Evolutionary conservation across 495 filamentous ascomycete genomes (phyloP), one percentile per base, ranked within the genome.

Genomic region (Gamarada debralockiae): DNA sequence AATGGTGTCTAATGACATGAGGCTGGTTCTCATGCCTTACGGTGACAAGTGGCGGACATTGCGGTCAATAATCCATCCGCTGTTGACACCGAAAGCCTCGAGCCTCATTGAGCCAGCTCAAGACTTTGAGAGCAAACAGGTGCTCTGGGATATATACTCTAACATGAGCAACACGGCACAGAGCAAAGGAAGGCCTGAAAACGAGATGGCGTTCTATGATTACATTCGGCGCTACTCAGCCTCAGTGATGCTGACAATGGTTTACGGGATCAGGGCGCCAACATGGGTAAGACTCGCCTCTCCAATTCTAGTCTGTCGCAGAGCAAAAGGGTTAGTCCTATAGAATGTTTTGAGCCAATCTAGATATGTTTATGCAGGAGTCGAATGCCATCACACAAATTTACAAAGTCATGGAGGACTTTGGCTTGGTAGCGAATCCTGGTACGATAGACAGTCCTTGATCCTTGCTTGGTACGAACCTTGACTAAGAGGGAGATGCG

Each of bases 11-110:
- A 12, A 27, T 33, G 45, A 21, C n/a, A 48, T 17, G 13, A 6
- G 70, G 1, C 63, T 76, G 39, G 61, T 65, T 13, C 68, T 67
- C 1, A 71, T 77, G 70, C 64, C 73, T 1, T 75, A 78, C 49
- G 70, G 70, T 10, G 56, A 65, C 10, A 55, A 70, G 24, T 78
- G 73, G 73, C 65, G 69, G 9, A 58, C 63, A 3, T 63, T 57
- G 4, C 65, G 72, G 14, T 58, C 64, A 22, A 58, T 71, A 12
- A 62, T 70, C 13, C 69, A 61, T 34, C 55, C 63, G 52, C 18
- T 77, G 46, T 38, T 54, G 17, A 63, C 58, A 6, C 37, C 50
- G 0, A 37, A 44, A 3, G 59, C 59, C 36, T 55, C 63, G 0
- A 15, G 44, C 0, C 63, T 56, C 0, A 67, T 68, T 36, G 59